These are phyloP conservation scores for Cordyceps farinosa DNA, from an alignment of 2,329 filamentous ascomycete species.

Conservation along the genomic window DNA sequence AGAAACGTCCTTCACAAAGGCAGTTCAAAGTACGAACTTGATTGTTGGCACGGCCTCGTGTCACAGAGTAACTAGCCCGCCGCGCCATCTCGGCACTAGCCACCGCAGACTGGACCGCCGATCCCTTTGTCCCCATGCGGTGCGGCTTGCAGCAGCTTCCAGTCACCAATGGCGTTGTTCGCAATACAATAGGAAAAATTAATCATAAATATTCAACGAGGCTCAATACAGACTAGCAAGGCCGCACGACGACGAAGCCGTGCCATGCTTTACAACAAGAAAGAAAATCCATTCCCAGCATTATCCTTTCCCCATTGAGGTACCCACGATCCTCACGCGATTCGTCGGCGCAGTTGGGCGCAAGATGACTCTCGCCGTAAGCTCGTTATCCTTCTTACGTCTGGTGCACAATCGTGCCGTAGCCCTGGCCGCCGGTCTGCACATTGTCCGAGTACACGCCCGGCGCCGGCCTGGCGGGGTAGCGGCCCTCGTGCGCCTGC, in stretches of 20 bases:
- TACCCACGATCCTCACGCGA: too few species aligned
- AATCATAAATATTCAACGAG: neutral
- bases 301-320: neutral
- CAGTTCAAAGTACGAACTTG: neutral
- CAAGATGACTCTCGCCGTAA: neutral
- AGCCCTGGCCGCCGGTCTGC: conserved; percentile 68
- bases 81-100: conserved; percentile 1
- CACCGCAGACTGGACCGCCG: neutral
- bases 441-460: conserved; percentile 70
- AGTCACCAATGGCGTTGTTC: neutral
- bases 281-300: neutral
- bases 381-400: neutral
- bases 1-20: neutral
- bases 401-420: conserved; percentile 46
- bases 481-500: conserved; percentile 55
- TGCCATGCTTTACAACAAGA: neutral
- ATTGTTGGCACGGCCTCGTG: neutral
- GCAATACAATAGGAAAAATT: neutral
- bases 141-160: neutral
- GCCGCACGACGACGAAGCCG: neutral
- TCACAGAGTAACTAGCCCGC: neutral
- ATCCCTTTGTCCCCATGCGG: neutral
- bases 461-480: conserved; percentile 53
- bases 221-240: neutral
- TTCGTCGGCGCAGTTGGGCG: neutral